phyloP scores from a whole-genome alignment of 2,329 filamentous ascomycete species.

The Apiospora phragmitis region DNA sequence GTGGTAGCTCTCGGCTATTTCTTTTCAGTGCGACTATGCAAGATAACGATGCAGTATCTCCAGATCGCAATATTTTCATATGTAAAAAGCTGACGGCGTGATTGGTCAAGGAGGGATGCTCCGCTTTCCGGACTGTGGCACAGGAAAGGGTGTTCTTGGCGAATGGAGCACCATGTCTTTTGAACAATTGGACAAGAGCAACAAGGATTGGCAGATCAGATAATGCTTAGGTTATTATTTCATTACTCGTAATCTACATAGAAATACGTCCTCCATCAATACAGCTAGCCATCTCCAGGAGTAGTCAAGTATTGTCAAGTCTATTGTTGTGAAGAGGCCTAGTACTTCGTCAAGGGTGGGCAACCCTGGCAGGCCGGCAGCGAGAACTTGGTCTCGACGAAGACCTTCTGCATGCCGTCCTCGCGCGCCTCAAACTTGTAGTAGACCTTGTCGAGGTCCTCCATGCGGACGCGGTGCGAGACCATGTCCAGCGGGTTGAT shows the following conservation, averaged over 20 bases:
- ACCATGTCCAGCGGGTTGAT: conserved; percentile 81
- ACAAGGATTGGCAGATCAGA: neutral
- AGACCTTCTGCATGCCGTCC: conserved; percentile 81
- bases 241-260: neutral
- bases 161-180: neutral
- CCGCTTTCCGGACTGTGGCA: too few relatives aligned
- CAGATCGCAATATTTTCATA: neutral
- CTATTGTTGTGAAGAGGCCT: too few relatives aligned
- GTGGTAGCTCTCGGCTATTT: neutral
- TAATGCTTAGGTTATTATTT: neutral
- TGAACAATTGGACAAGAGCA: neutral
- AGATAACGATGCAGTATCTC: neutral
- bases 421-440: conserved; percentile 60
- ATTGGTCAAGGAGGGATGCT: neutral
- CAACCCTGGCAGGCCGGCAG: conserved; percentile 43
- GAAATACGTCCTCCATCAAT: neutral
- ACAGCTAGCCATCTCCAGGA: neutral
- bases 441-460: conserved; percentile 71
- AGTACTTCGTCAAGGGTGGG: conserved; percentile 44
- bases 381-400: conserved; percentile 60
- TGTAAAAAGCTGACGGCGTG: neutral
- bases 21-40: too few relatives aligned
- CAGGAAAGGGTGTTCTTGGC: neutral
- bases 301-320: neutral
- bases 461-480: conserved; percentile 72